Base-by-base conservation (phyloP, 129 eudicot genomes). In the Tagetes erecta region DNA sequence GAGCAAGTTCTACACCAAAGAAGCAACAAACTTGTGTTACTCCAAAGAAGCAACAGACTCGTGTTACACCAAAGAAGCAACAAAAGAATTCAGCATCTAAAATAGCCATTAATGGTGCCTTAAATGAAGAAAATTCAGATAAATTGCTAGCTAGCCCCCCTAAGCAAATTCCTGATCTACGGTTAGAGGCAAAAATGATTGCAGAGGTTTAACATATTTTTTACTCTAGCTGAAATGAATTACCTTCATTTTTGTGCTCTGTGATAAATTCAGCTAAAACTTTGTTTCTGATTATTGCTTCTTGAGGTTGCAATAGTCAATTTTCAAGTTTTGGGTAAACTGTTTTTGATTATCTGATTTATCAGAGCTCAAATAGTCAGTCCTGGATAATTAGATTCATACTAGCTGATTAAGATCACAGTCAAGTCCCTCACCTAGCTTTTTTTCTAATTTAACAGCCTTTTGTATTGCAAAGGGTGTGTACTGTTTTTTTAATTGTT, bases 131-230 rank as follows among this genome's bases (percentile, higher is more conserved):
- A 75, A 72, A 55, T 49, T 80, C 41, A n/a, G 78, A 70, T 40
- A 80, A 79, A 53, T 39, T 76, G 77, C 70, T 80, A 67, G 77
- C 82, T 68, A 83, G 78, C 44, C 84, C 81, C n/a, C 57, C 83
- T 39, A 89, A 72, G 74, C 69, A 80, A 45, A 52, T 88, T 76
- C 99, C 99, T 64, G 85, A 94, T 88, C 71, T 91, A 62, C 80
- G 97, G 68, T 79, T 88, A 76, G 99, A 94, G 81, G 99, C 97
- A 40, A 94, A 91, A 82, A 14, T 75, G 84, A 83, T 82, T 72
- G 96, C 98, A 36, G 97, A 94, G 98, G 98, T 94, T 76, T 42
- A 90, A 66, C 76, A 49, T n/a, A 13, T 37, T 42, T 41, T 55
- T 68, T 65, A 10, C 44, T 47, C 46, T 46, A 34, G 53, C 80